A percentile compares a stretch with the other conserved stretches of the same genome.
Evolutionary conservation across 2,329 filamentous ascomycete species (phyloP).

Genomic region (Botryosphaeria dothidea): DNA sequence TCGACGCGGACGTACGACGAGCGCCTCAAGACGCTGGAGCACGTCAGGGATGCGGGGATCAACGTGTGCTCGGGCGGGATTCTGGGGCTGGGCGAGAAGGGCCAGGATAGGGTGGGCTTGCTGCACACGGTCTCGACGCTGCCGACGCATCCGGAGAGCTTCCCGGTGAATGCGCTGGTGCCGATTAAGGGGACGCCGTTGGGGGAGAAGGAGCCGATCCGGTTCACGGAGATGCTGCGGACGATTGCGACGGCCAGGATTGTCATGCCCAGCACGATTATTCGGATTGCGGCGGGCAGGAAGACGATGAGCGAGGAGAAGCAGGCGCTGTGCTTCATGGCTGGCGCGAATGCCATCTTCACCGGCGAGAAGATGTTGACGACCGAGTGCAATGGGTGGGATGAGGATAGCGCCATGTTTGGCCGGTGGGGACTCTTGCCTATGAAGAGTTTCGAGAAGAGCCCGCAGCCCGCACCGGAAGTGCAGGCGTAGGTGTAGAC

Average conservation of each 20-base stretch:
- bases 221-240: constrained; percentile 76
- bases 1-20: constrained; percentile 86
- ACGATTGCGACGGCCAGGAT: constrained; percentile 83
- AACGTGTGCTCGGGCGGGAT: constrained; percentile 91
- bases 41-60: constrained; percentile 83
- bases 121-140: constrained; percentile 81
- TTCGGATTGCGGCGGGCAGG: constrained; percentile 80
- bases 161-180: constrained; percentile 88
- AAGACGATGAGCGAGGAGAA: constrained; percentile 86
- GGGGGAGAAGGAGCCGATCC: constrained; percentile 69
- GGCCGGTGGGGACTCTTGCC: constrained; percentile 77
- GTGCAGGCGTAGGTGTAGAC: neutral
- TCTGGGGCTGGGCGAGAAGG: constrained; percentile 77
- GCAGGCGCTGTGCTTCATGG: constrained; percentile 86
- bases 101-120: constrained; percentile 77
- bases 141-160: constrained; percentile 81
- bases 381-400: constrained; percentile 87
- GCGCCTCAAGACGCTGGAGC: constrained; percentile 73
- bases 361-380: constrained; percentile 96
- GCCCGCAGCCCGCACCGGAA: constrained; percentile 8
- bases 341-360: constrained; percentile 91
- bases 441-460: constrained; percentile 54
- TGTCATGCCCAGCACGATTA: constrained; percentile 81
- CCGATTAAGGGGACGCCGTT: constrained; percentile 89
- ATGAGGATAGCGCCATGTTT: constrained; percentile 84